Evolutionary conservation across 139 green algal species (phyloP).

Genomic region (Mesotaenium endlicherianum): DNA sequence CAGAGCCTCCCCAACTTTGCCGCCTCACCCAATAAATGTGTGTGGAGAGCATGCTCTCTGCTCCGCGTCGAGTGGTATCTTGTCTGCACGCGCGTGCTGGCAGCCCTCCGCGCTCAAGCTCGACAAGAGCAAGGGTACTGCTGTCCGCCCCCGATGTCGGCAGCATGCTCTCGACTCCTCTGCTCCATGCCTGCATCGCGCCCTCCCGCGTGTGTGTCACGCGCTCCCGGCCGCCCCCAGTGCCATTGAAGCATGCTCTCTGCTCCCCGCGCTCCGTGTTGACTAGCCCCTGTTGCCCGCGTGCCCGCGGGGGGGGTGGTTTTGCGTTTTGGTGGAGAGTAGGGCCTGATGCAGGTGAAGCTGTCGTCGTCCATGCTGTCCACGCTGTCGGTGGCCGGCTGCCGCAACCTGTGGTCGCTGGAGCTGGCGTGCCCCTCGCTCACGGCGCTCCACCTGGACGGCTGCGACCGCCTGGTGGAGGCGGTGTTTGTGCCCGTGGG

Average conservation of each 20-base stretch:
- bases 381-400: slow-evolving; percentile 19
- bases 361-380: background rate
- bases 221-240: background rate
- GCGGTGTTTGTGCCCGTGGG: slow-evolving; percentile 16
- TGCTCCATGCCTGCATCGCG: background rate
- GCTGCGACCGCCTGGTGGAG: slow-evolving; percentile 7
- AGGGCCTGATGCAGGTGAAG: slow-evolving; percentile 30
- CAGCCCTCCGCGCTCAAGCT: too few species aligned
- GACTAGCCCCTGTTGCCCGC: background rate
- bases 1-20: too few species aligned
- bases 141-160: too few species aligned
- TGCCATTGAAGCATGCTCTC: background rate
- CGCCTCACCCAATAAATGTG: too few species aligned
- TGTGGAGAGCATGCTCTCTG: too few species aligned
- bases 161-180: too few species aligned
- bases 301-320: background rate
- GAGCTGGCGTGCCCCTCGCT: slow-evolving; percentile 15
- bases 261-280: background rate
- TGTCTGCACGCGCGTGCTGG: too few species aligned
- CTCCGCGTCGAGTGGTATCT: too few species aligned
- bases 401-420: slow-evolving; percentile 3
- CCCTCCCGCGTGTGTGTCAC: background rate
- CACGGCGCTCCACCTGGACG: background rate
- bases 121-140: too few species aligned
- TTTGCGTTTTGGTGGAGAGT: slow-evolving; percentile 12